phyloP scores from a whole-genome alignment of 1,284 basidiomycete species.

The Vanrija pseudolonga region DNA sequence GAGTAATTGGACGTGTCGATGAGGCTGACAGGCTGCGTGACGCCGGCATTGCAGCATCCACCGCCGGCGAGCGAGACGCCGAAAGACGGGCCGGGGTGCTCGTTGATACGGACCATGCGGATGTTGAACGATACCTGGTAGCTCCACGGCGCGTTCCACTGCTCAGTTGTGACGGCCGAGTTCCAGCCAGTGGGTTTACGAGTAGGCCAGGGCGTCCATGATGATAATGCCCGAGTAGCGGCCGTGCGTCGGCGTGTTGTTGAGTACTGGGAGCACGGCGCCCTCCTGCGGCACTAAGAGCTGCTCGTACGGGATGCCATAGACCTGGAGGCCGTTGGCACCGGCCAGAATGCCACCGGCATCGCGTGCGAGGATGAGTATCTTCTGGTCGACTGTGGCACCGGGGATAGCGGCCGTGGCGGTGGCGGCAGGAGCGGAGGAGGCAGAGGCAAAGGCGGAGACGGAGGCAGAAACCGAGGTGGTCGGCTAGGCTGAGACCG shows the following conservation, averaged over 20 bases:
- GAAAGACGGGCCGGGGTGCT: slow-evolving; percentile 2
- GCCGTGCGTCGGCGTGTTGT: not conserved
- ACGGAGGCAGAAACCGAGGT: no score
- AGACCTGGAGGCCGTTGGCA: not conserved
- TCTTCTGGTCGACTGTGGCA: slow-evolving; percentile 1
- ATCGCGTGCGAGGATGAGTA: slow-evolving; percentile 3
- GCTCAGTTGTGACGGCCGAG: slow-evolving; percentile 1
- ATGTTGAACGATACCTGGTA: slow-evolving; percentile 4
- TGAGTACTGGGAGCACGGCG: not conserved
- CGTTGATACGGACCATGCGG: slow-evolving; percentile 12
- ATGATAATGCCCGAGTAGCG: slow-evolving; percentile 8
- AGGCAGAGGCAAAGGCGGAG: no score
- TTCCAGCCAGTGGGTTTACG: not conserved
- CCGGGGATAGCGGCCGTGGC: not conserved
- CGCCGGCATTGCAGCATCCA: not conserved
- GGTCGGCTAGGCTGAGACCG: no score
- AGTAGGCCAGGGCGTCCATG: not conserved
- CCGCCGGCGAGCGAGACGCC: not conserved
- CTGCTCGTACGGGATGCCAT: slow-evolving; percentile 6
- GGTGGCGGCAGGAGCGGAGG: no score
- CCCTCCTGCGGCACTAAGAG: not conserved
- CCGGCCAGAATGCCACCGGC: not conserved
- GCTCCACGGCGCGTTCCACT: slow-evolving; percentile 1
- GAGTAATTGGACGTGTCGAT: slow-evolving; percentile 3
- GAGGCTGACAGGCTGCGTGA: slow-evolving; percentile 1